phyloP scores from a whole-genome alignment of 768 basidiomycete species.

The Boletus tomentosulus region DNA sequence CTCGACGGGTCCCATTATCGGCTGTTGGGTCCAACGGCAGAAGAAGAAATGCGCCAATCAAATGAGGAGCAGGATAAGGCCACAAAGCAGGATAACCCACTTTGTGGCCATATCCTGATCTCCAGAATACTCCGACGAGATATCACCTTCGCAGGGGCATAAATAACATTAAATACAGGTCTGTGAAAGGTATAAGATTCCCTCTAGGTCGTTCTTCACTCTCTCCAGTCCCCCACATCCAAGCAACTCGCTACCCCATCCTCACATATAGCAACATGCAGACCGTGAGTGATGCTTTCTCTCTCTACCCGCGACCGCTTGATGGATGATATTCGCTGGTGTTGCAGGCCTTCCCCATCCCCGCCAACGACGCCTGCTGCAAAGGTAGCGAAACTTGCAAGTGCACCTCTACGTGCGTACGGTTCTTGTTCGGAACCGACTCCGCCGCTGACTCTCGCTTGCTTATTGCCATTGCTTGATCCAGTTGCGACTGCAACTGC shows the following conservation, averaged over 20 bases:
- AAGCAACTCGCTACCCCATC: background rate
- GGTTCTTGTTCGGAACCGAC: background rate
- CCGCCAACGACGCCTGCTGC: slow-evolving; percentile 20
- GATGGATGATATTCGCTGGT: background rate
- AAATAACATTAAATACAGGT: slow-evolving; percentile 1
- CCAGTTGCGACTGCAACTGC: slow-evolving; percentile 17
- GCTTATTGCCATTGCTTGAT: background rate
- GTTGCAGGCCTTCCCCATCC: slow-evolving; percentile 5
- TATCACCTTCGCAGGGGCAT: background rate
- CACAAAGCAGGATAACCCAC: background rate
- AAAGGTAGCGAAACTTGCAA: slow-evolving; percentile 1
- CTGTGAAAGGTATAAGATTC: background rate
- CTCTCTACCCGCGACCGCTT: background rate
- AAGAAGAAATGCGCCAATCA: background rate
- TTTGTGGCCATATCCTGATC: background rate
- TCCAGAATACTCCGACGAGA: background rate
- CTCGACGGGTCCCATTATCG: background rate
- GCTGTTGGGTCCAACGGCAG: background rate
- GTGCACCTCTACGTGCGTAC: slow-evolving; percentile 9
- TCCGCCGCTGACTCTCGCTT: background rate
- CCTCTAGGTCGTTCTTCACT: background rate
- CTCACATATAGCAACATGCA: slow-evolving; percentile 11
- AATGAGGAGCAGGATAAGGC: no score
- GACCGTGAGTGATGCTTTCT: slow-evolving; percentile 10
- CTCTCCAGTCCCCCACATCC: background rate